These are phyloP conservation scores for Leishmania major DNA, from an alignment of 208 protist species.

Conservation along the genomic window DNA sequence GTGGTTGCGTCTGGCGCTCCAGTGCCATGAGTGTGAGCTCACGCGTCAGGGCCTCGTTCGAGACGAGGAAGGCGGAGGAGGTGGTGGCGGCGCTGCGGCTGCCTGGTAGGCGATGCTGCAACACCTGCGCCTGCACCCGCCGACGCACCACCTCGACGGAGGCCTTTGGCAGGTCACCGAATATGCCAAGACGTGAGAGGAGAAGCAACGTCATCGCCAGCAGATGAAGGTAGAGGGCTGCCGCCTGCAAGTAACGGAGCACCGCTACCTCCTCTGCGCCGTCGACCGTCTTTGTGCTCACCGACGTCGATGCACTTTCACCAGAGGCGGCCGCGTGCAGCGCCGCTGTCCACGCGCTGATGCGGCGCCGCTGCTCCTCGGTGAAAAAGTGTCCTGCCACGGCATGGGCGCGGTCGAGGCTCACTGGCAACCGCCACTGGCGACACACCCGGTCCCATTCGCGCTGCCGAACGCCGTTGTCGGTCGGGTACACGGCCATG, in stretches of 20 bases:
- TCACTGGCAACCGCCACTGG: constrained; percentile 49
- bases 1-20: constrained; percentile 49
- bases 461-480: constrained; percentile 23
- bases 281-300: not conserved
- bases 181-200: constrained; percentile 41
- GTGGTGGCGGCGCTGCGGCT: not conserved
- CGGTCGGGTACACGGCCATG: constrained; percentile 19
- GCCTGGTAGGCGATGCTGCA: constrained; percentile 4
- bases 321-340: constrained; percentile 1
- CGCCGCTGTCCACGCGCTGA: constrained; percentile 19
- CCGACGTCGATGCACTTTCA: not conserved
- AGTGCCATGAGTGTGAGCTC: constrained; percentile 19
- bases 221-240: constrained; percentile 68
- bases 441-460: constrained; percentile 31
- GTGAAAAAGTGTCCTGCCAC: constrained; percentile 45
- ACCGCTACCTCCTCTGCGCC: constrained; percentile 41
- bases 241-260: constrained; percentile 63
- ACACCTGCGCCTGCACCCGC: constrained; percentile 13
- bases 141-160: constrained; percentile 14
- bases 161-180: constrained; percentile 31
- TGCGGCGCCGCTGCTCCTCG: constrained; percentile 13
- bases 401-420: constrained; percentile 32
- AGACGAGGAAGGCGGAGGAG: not conserved
- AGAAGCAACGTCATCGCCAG: constrained; percentile 44
- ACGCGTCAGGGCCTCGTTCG: constrained; percentile 4